Conservation (phyloP, 2,329 filamentous ascomycete genomes). For the Dichotomopilus funicola region DNA sequence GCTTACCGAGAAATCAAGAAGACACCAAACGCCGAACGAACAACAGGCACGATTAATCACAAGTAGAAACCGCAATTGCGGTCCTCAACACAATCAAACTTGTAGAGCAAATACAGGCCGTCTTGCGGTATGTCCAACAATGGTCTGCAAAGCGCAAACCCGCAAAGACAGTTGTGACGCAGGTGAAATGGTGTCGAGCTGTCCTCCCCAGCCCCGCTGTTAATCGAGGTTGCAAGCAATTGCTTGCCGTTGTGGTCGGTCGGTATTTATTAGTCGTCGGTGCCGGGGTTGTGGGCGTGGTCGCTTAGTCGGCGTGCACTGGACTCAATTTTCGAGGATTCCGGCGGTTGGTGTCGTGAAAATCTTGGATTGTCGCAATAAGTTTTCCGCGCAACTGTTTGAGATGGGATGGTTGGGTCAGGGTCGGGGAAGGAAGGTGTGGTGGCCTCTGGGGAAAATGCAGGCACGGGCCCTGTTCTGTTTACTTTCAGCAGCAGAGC, state of each 20-base stretch:
- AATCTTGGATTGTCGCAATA: background rate
- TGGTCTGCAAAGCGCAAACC: too few relatives aligned
- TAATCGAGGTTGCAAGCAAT: background rate
- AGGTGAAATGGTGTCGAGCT: background rate
- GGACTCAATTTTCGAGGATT: background rate
- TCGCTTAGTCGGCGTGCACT: too few relatives aligned
- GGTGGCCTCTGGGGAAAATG: slow-evolving; percentile 18
- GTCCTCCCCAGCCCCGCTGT: slow-evolving; percentile 12
- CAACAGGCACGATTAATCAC: slow-evolving; percentile 7
- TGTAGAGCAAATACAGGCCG: too few relatives aligned
- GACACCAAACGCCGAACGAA: slow-evolving; percentile 17
- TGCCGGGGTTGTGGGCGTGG: background rate
- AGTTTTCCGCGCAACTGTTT: background rate
- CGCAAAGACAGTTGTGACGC: too few relatives aligned
- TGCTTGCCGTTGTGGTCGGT: background rate
- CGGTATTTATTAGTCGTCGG: background rate
- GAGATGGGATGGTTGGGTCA: background rate
- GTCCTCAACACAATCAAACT: background rate
- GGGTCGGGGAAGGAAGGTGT: slow-evolving; percentile 5
- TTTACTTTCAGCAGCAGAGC: slow-evolving; percentile 22
- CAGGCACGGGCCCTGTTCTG: slow-evolving; percentile 18
- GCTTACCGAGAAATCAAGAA: slow-evolving; percentile 10
- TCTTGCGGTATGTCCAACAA: too few relatives aligned
- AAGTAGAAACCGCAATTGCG: slow-evolving; percentile 7
- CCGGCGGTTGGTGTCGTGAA: background rate